Base-by-base conservation (phyloP, 345 rosid species). In the Brassica rapa region DNA sequence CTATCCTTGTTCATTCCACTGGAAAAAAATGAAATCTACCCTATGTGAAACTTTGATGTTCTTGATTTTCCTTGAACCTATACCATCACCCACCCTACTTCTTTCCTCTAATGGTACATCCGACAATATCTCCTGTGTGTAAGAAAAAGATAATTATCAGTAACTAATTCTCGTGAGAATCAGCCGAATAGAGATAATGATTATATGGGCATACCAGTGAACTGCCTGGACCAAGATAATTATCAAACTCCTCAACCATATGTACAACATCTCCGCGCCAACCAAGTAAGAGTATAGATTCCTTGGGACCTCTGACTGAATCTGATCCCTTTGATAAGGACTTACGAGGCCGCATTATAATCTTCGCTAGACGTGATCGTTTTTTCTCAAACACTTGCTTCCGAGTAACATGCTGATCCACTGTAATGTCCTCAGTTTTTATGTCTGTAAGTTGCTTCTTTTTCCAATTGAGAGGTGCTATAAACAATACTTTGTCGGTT, bases 161-260 rank as follows among this genome's bases (percentile, higher is more conserved):
- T 12, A 67, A 76, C 15, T 55, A 8, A 29, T 27, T 55, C 56
- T 6, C 1, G 4, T 64, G 67, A 64, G 27, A 15, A 8, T 6
- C 70, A 56, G 27, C 41, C 1, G 0, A 24, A 68, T 19, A 66
- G 46, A 61, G 70, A 29, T 66, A 65, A 72, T 76, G 59, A 16
- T 23, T 23, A 21, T 66, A 33, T 66, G 24, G 74, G 57, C 80
- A 66, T 89, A 95, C 99, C 97, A 92, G 75, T 73, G 82, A 79
- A 67, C 99, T 95, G 72, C 99, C 94, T 65, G 98, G 94, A 73
- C 99, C 98, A 79, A 95, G 96, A 88, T 91, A 95, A 75, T 90
- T 92, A 85, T 91, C 94, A 84, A 92, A 92, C 87, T 95, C 99
- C 69, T 90, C 86, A 62, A 90, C 84, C 98, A 95, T 95, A 75